phyloP scores from a whole-genome alignment of 768 basidiomycete genomes.

The Hygrophorus russula region DNA sequence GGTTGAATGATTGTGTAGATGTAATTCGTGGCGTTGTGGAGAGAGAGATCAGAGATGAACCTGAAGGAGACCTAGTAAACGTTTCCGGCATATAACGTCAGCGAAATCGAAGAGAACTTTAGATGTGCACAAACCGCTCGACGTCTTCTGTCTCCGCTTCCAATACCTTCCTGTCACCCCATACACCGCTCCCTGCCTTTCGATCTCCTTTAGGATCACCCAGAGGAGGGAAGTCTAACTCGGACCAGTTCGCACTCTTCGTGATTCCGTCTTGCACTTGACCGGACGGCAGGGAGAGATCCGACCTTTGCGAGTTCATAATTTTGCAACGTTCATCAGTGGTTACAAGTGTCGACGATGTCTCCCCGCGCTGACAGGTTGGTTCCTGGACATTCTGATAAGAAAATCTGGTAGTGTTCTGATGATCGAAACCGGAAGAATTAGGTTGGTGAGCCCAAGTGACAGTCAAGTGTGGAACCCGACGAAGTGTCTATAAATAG shows the following conservation, averaged over 20 bases:
- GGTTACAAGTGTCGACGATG: background rate
- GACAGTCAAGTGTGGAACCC: constrained; percentile 59
- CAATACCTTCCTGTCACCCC: constrained; percentile 13
- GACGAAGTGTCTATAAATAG: constrained; percentile 50
- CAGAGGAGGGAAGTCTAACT: constrained; percentile 26
- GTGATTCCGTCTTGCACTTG: background rate
- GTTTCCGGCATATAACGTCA: constrained; percentile 2
- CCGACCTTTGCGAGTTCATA: background rate
- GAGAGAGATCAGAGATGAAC: constrained; percentile 2
- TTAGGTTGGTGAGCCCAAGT: constrained; percentile 69
- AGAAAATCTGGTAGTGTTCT: constrained; percentile 1
- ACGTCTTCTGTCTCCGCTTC: constrained; percentile 7
- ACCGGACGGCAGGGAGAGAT: background rate
- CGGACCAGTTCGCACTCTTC: constrained; percentile 18
- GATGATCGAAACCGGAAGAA: constrained; percentile 12
- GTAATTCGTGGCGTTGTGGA: background rate
- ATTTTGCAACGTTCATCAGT: background rate
- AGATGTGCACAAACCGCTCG: constrained; percentile 7
- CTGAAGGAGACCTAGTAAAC: constrained; percentile 3
- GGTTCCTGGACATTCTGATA: constrained; percentile 15
- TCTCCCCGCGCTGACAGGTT: background rate
- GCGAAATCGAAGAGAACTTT: background rate
- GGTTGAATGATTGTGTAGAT: background rate
- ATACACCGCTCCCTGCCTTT: constrained; percentile 16
- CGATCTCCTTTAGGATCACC: constrained; percentile 15